Percentiles rank a stretch among this genome's conserved stretches.
phyloP scores from a whole-genome alignment of 1,284 basidiomycete species.

The Sporisorium exsertum region DNA sequence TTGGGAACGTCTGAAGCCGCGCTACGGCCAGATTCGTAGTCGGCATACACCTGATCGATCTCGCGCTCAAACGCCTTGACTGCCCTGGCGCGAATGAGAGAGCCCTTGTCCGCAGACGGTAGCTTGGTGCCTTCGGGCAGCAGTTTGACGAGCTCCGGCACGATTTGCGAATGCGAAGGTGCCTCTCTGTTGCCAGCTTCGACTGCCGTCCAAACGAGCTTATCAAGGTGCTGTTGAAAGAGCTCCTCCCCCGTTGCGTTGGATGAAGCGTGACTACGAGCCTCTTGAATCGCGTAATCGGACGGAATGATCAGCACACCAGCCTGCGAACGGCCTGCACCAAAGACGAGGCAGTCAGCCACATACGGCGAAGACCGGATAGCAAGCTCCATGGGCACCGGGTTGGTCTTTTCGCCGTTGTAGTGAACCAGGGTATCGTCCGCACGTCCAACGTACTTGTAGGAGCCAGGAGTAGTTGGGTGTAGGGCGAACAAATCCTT shows the following conservation, averaged over 20 bases:
- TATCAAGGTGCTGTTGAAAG: conserved; percentile 8
- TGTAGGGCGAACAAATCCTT: conserved; percentile 73
- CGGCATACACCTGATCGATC: conserved; percentile 23
- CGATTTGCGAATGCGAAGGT: conserved; percentile 34
- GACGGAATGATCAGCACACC: conserved; percentile 75
- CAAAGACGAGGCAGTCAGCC: conserved; percentile 75
- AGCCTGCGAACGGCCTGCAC: conserved; percentile 73
- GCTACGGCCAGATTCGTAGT: conserved; percentile 20
- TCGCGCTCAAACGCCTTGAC: conserved; percentile 12
- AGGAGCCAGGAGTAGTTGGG: conserved; percentile 70
- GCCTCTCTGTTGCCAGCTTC: conserved; percentile 19
- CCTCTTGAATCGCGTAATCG: conserved; percentile 68
- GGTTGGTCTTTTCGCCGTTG: conserved; percentile 52
- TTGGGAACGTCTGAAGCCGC: background rate
- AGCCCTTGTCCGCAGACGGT: conserved; percentile 30
- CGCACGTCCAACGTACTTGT: conserved; percentile 75
- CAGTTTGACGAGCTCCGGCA: conserved; percentile 28
- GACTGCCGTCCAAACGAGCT: conserved; percentile 13
- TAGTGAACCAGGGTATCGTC: conserved; percentile 74
- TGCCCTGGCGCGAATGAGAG: conserved; percentile 16
- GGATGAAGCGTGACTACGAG: conserved; percentile 31
- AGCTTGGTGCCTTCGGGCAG: conserved; percentile 14
- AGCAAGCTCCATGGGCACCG: conserved; percentile 41
- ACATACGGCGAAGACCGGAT: conserved; percentile 63
- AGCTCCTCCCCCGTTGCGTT: no score